Percentiles rank a stretch among this genome's conserved stretches.
phyloP scores from a whole-genome alignment of 164 flowering plant genomes.

The Buxus sempervirens region DNA sequence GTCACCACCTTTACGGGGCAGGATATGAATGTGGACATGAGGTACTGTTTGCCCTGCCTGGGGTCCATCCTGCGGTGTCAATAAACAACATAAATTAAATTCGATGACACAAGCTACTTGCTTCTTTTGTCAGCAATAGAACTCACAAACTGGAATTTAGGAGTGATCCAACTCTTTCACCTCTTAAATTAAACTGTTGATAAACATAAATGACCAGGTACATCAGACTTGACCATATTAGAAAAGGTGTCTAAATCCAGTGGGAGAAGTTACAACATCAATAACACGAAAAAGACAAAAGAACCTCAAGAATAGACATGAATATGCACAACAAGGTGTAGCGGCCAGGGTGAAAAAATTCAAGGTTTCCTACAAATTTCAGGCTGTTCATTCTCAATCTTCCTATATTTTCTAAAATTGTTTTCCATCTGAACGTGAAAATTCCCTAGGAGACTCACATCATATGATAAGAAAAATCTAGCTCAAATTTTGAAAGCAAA shows the following conservation, averaged over 20 bases:
- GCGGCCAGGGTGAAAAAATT: not conserved
- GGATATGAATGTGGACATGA: slow-evolving; percentile 83
- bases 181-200: too few species aligned
- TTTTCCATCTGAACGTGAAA: not conserved
- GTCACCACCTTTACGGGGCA: slow-evolving; percentile 75
- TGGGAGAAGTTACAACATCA: too few species aligned
- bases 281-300: too few species aligned
- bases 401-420: not conserved
- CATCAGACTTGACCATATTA: too few species aligned
- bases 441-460: too few species aligned
- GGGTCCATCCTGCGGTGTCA: slow-evolving; percentile 72
- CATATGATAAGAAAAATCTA: not conserved
- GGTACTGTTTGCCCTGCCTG: slow-evolving; percentile 97
- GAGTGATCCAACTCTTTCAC: too few species aligned
- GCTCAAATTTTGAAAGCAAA: too few species aligned
- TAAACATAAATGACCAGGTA: too few species aligned
- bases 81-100: slow-evolving; percentile 2
- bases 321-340: too few species aligned
- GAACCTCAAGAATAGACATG: too few species aligned
- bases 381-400: not conserved
- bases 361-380: not conserved
- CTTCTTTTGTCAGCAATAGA: not conserved
- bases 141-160: too few species aligned
- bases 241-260: too few species aligned
- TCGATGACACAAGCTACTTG: not conserved